Conservation (phyloP, 495 filamentous ascomycete genomes). For the Pyrenula aspistea region DNA sequence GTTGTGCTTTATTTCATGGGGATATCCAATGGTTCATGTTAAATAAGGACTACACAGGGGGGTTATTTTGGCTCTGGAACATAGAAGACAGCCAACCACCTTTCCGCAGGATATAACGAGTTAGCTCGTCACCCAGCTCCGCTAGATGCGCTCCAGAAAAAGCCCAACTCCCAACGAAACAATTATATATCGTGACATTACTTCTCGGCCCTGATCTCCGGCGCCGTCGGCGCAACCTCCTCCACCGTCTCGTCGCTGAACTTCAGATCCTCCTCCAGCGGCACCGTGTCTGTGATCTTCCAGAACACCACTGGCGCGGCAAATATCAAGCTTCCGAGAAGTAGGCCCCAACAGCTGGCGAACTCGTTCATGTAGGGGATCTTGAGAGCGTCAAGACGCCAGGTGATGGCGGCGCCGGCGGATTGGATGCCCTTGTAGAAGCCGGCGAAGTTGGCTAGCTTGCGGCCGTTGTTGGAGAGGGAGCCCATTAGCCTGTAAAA, state of each 20-base stretch:
- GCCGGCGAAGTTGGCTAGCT: slow-evolving; percentile 83
- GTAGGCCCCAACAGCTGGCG: slow-evolving; percentile 56
- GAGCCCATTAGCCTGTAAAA: slow-evolving; percentile 74
- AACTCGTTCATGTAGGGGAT: slow-evolving; percentile 55
- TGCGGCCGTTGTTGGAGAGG: slow-evolving; percentile 80
- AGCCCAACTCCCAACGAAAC: too few relatives aligned
- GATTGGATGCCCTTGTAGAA: slow-evolving; percentile 98
- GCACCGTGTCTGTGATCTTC: slow-evolving; percentile 62
- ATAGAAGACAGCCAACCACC: too few relatives aligned
- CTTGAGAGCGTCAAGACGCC: slow-evolving; percentile 57
- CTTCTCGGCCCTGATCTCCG: not conserved
- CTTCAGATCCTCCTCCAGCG: slow-evolving; percentile 65
- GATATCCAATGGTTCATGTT: too few relatives aligned
- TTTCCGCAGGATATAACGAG: too few relatives aligned
- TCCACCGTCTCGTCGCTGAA: slow-evolving; percentile 68
- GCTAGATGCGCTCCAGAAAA: too few relatives aligned
- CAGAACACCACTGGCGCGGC: slow-evolving; percentile 71
- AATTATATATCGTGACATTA: too few relatives aligned
- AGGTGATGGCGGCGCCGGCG: slow-evolving; percentile 81
- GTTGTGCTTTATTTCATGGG: too few relatives aligned
- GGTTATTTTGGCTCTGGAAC: too few relatives aligned
- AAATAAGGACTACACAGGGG: too few relatives aligned
- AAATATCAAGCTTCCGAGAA: slow-evolving; percentile 56
- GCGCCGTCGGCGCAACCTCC: slow-evolving; percentile 30
- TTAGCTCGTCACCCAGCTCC: too few relatives aligned